phyloP scores from a whole-genome alignment of 2,329 filamentous ascomycete species.

The Chaetomiaceae sp. region DNA sequence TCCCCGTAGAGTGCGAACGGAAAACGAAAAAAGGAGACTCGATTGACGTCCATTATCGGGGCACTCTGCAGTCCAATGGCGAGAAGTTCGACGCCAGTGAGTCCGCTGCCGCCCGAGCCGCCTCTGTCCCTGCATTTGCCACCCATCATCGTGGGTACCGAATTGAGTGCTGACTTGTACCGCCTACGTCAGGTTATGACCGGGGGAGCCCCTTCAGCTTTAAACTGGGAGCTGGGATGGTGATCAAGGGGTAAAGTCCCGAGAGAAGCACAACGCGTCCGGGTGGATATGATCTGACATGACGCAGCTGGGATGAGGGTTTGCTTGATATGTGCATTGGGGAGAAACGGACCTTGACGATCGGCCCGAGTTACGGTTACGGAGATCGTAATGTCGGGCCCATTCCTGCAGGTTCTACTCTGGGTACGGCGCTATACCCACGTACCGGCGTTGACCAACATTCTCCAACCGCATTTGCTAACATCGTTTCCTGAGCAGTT shows the following conservation, averaged over 20 bases:
- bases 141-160: background rate
- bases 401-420: conserved; percentile 74
- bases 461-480: conserved; percentile 12
- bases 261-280: background rate
- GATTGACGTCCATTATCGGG: conserved; percentile 83
- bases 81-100: conserved; percentile 75
- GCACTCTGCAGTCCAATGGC: conserved; percentile 70
- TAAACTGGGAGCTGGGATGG: conserved; percentile 71
- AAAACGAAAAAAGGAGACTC: conserved; percentile 73
- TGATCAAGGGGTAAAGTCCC: conserved; percentile 73
- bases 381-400: conserved; percentile 71
- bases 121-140: background rate
- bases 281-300: conserved; percentile 22
- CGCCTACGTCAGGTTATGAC: conserved; percentile 58
- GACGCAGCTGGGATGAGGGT: conserved; percentile 76
- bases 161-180: conserved; percentile 37
- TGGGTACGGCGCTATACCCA: conserved; percentile 50
- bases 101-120: conserved; percentile 25
- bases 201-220: conserved; percentile 73
- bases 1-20: conserved; percentile 71
- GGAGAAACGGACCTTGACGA: conserved; percentile 82
- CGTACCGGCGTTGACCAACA: background rate
- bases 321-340: conserved; percentile 92
- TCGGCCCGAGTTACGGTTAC: conserved; percentile 83
- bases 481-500: conserved; percentile 45